phyloP scores from a whole-genome alignment of 1,139 yeast species.

The Nadsonia starkeyi-henricii region DNA sequence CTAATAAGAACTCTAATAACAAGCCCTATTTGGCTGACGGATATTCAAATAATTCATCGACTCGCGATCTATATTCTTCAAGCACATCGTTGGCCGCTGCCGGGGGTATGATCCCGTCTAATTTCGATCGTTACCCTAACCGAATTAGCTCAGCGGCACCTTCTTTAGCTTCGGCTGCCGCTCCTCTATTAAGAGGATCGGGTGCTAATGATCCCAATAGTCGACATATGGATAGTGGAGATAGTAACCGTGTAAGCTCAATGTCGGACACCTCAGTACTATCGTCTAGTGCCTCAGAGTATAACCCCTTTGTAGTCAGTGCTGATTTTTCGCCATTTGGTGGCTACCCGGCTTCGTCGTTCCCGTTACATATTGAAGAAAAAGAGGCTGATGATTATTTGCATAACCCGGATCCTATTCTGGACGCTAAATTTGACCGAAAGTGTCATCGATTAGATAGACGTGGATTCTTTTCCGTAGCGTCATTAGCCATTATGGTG shows the following conservation, averaged over 20 bases:
- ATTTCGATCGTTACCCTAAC: constrained; percentile 27
- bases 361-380: constrained; percentile 76
- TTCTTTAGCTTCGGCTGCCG: constrained; percentile 16
- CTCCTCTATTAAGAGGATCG: constrained; percentile 9
- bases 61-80: constrained; percentile 7
- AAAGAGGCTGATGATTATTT: constrained; percentile 84
- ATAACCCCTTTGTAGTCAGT: constrained; percentile 22
- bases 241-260: constrained; percentile 3
- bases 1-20: not conserved
- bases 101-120: constrained; percentile 15
- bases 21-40: not conserved
- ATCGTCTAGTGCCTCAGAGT: constrained; percentile 13
- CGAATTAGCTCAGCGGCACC: constrained; percentile 22
- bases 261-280: constrained; percentile 17
- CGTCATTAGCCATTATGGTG: constrained; percentile 43
- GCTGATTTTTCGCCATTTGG: constrained; percentile 67
- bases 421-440: constrained; percentile 67
- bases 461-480: constrained; percentile 24
- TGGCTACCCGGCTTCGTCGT: constrained; percentile 80
- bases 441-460: constrained; percentile 36
- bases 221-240: not conserved
- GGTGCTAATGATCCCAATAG: constrained; percentile 4
- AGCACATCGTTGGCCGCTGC: constrained; percentile 15
- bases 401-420: constrained; percentile 87
- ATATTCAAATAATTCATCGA: not conserved